Percentiles rank a stretch among this genome's conserved stretches.
These are phyloP conservation scores for Gnaphalium uliginosum DNA, from an alignment of 129 eudicot genomes.

Conservation along the genomic window DNA sequence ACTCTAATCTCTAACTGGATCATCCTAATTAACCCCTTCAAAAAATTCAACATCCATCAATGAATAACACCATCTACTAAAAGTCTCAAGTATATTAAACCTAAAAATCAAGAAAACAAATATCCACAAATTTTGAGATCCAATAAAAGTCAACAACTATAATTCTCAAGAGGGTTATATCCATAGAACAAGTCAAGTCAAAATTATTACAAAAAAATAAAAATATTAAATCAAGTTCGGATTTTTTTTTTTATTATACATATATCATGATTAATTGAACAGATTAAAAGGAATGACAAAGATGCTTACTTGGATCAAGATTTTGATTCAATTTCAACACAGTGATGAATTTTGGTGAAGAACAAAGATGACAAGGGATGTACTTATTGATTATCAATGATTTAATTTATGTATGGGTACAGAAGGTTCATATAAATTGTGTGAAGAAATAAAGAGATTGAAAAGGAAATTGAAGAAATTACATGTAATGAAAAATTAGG, in stretches of 20 bases:
- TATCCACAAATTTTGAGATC: not conserved
- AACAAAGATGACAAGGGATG: conserved; percentile 3
- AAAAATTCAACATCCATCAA: conserved; percentile 28
- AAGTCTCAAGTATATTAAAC: conserved; percentile 22
- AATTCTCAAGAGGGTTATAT: conserved; percentile 25
- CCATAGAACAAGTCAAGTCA: conserved; percentile 26
- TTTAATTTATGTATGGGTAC: not conserved
- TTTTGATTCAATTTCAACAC: not conserved
- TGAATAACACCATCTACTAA: conserved; percentile 15
- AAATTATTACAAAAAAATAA: conserved; percentile 4
- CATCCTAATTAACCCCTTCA: conserved; percentile 24
- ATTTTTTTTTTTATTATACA: conserved; percentile 1
- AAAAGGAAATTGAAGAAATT: not conserved
- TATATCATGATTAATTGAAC: not conserved
- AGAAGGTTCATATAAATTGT: conserved; percentile 25
- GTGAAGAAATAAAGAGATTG: conserved; percentile 10
- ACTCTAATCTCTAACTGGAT: conserved; percentile 9
- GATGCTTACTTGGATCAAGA: conserved; percentile 36
- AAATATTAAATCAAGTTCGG: conserved; percentile 15
- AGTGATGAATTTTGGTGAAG: conserved; percentile 16
- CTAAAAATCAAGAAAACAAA: conserved; percentile 22
- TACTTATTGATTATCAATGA: not conserved
- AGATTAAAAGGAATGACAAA: not conserved
- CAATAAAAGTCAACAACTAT: conserved; percentile 23
- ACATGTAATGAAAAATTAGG: not conserved